These are phyloP conservation scores for Auricularia sp. DNA, from an alignment of 768 basidiomycete species.

Conservation along the genomic window DNA sequence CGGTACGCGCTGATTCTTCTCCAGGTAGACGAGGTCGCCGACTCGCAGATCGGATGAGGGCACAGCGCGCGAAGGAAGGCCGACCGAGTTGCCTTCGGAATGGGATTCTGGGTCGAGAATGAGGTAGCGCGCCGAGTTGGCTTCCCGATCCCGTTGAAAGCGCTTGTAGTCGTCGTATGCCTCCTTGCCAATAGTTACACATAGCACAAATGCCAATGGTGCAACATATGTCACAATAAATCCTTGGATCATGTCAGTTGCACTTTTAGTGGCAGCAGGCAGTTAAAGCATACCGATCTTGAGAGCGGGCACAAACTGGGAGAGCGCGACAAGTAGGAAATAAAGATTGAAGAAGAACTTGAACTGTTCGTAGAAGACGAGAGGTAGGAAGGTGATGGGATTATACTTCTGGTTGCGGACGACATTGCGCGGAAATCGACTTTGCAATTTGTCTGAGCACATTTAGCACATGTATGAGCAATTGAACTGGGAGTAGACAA, in stretches of 20 bases:
- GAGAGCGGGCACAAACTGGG: constrained; percentile 90
- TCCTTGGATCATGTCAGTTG: constrained; percentile 39
- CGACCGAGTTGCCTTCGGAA: constrained; percentile 15
- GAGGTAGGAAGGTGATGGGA: constrained; percentile 88
- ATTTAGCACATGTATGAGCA: not conserved
- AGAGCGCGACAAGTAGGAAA: constrained; percentile 91
- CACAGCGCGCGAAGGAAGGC: constrained; percentile 52
- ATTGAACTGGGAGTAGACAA: too few species aligned
- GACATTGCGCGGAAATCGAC: constrained; percentile 72
- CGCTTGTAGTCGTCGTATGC: constrained; percentile 98
- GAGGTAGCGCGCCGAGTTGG: constrained; percentile 88
- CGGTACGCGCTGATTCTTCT: constrained; percentile 96
- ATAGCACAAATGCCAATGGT: constrained; percentile 89
- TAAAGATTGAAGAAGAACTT: constrained; percentile 99
- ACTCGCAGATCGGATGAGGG: constrained; percentile 84
- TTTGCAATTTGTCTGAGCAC: constrained; percentile 57
- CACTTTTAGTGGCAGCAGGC: not conserved
- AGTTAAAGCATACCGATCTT: constrained; percentile 65
- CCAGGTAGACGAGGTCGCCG: constrained; percentile 81
- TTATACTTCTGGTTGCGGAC: constrained; percentile 99
- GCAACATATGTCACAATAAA: constrained; percentile 94
- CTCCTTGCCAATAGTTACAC: constrained; percentile 96
- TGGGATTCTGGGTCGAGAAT: constrained; percentile 50
- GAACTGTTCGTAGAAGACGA: constrained; percentile 98
- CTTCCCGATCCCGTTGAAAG: constrained; percentile 81